Percentiles rank a stretch among this genome's conserved stretches.
These are phyloP conservation scores for Paramyrothecium sp. DNA, from an alignment of 2,329 filamentous ascomycete species.

Conservation along the genomic window DNA sequence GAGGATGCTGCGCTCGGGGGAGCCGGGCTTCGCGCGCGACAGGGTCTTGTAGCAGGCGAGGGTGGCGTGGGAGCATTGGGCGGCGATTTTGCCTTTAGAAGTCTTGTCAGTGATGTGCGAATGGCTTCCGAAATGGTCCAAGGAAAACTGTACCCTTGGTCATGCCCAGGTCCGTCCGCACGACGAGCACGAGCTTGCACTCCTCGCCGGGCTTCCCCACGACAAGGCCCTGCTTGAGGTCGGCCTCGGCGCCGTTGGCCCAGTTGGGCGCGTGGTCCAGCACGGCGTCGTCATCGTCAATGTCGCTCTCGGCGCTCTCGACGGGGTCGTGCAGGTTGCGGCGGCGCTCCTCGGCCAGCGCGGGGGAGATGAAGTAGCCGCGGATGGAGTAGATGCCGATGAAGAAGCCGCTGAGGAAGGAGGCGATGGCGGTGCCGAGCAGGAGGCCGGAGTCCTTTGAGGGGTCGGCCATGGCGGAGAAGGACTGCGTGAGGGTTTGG, in stretches of 20 bases:
- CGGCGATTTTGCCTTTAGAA: conserved; percentile 86
- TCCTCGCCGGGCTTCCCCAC: conserved; percentile 64
- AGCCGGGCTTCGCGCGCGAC: conserved; percentile 51
- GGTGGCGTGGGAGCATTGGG: conserved; percentile 93
- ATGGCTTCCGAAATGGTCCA: background rate
- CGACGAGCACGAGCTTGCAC: conserved; percentile 91
- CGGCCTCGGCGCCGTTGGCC: conserved; percentile 60
- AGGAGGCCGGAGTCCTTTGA: conserved; percentile 55
- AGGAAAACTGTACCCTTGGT: conserved; percentile 71
- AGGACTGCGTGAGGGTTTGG: background rate
- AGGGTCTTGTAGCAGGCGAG: conserved; percentile 95
- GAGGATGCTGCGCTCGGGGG: conserved; percentile 62
- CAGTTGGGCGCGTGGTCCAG: conserved; percentile 69
- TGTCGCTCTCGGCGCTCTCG: conserved; percentile 68
- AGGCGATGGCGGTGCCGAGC: conserved; percentile 70
- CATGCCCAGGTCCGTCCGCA: conserved; percentile 94
- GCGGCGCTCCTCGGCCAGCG: conserved; percentile 55
- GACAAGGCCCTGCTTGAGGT: conserved; percentile 55
- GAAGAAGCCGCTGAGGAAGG: conserved; percentile 75
- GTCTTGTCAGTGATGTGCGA: conserved; percentile 1
- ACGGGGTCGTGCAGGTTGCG: conserved; percentile 57
- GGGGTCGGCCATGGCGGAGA: conserved; percentile 32
- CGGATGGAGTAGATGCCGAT: conserved; percentile 72
- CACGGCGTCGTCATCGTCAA: conserved; percentile 57
- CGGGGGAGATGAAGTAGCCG: conserved; percentile 58